Evolutionary conservation across 116 monocot genomes (phyloP), one percentile per base, ranked within the genome.

Genomic region (Cymodocea nodosa): DNA sequence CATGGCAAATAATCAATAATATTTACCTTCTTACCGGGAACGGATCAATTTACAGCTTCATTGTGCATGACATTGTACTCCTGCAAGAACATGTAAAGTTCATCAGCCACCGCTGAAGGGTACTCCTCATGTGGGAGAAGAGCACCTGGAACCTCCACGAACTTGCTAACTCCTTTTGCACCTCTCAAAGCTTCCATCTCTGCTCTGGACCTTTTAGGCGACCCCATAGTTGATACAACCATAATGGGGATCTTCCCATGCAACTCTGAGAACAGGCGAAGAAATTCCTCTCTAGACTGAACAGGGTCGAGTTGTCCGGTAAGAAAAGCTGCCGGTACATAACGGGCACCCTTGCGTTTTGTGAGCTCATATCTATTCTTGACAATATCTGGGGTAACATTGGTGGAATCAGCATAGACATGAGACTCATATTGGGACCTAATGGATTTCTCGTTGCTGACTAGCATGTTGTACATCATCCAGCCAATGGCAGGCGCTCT

Each of bases 101-200:
- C 83, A 3, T 83, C 79, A 6, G 85, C 74, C 48, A 90, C 87
- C 4, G 68, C 35, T 59, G 52, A 62, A 37, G 94, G 90, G 71
- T 81, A 94, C 73, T 94, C 90, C 70, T 94, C 94, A 52, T 87
- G 89, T 9, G 94, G 87, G 16, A 94, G 82, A 74, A 94, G 94
- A 39, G 90, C 94, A 6, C 90, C 94, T 13, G 84, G 78, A 19
- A 94, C 87, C 66, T 89, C 89, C 66, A 87, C 87, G 81, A 90
- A 90, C 68, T 81, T 90, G 20, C 60, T 84, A 16, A 94, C 94
- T 23, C 94, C 94, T 72, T 78, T 85, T 35, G 81, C 87, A 18
- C 79, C 84, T 67, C 18, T 74, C 10, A 90, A 67, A 23, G 90
- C 81, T 53, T 84, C 90, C 81, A 90, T 90, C 71, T 90, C 90